These are phyloP conservation scores for Puccinia brachypodii DNA, from an alignment of 1,284 basidiomycete genomes.

Conservation along the genomic window DNA sequence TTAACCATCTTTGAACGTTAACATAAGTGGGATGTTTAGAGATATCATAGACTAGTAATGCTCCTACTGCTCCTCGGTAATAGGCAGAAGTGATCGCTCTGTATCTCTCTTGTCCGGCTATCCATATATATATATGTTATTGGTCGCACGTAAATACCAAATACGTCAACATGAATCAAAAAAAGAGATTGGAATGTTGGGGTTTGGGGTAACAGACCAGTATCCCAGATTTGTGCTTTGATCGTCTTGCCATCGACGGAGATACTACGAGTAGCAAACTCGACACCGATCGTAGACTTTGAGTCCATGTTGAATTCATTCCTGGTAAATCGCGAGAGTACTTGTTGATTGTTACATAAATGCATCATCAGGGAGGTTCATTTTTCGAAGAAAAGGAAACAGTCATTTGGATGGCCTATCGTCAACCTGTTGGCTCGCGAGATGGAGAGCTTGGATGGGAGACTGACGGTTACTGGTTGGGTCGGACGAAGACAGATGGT, in stretches of 20 bases:
- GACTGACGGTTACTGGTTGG: conserved; percentile 31
- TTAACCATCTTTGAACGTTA: conserved; percentile 96
- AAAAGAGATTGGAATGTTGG: conserved; percentile 10
- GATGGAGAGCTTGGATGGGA: neutral
- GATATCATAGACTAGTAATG: conserved; percentile 61
- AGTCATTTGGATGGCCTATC: neutral
- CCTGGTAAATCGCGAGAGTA: conserved; percentile 87
- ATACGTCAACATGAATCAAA: too few relatives aligned
- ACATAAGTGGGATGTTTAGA: conserved; percentile 86
- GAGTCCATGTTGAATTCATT: conserved; percentile 99
- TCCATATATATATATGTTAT: neutral
- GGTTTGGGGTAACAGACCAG: conserved; percentile 68
- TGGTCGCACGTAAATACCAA: too few relatives aligned
- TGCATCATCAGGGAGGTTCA: too few relatives aligned
- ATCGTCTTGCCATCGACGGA: conserved; percentile 94
- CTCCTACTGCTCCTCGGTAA: conserved; percentile 91
- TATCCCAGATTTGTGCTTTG: conserved; percentile 99
- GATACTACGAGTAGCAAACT: conserved; percentile 95
- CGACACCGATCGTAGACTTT: conserved; percentile 98
- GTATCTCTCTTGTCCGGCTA: conserved; percentile 97
- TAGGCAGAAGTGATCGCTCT: conserved; percentile 98
- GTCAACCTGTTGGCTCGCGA: too few relatives aligned
- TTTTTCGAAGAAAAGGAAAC: too few relatives aligned
- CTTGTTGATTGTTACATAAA: conserved; percentile 54
- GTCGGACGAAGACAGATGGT: neutral